Evolutionary conservation across 1,284 basidiomycete genomes (phyloP), one percentile per base, ranked within the genome.

Genomic region (Pseudozyma hubeiensis): DNA sequence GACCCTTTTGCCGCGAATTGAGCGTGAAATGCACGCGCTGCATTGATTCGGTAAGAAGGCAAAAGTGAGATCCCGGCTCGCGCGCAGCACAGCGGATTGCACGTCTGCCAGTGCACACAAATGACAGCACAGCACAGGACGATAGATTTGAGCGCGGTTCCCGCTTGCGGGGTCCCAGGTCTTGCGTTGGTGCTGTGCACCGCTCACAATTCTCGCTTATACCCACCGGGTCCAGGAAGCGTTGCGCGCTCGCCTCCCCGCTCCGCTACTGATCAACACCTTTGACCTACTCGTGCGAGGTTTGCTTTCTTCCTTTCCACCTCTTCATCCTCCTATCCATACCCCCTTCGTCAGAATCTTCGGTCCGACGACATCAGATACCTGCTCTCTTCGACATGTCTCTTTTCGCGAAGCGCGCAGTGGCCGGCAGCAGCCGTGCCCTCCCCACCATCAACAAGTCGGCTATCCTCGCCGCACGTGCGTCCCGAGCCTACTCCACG

Each of bases 391-490:
- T 24, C 24, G 24, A 13, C n/a, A 74, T 74, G 71, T 69, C 71
- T 17, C 59, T 74, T 33, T 57, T 74, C 47, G 66, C 66, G 35
- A 64, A 61, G 44, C 50, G 71, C 5, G 59, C 57, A 17, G 66
- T 61, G 31, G 71, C 63, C 46, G 62, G 65, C 53, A 66, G 71
- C 63, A 74, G 71, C 66, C 65, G 56, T 51, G 59, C 62, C 41
- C 45, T 73, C 29, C 35, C 54, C 40, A 50, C 55, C 29, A 33
- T 40, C 48, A 67, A 57, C 57, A 60, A 62, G 46, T 51, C 43
- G 7, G 54, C 59, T 1, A 24, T 67, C 10, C 14, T 39, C 5
- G 62, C 68, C 31, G 53, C 51, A 13, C 57, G 59, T 4, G 61
- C 61, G 13, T 41, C 55, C 40, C 66, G 71, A 13, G 37, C 53